phyloP scores from a whole-genome alignment of 2,329 filamentous ascomycete genomes.

The Cylindrodendrum hubeiense region DNA sequence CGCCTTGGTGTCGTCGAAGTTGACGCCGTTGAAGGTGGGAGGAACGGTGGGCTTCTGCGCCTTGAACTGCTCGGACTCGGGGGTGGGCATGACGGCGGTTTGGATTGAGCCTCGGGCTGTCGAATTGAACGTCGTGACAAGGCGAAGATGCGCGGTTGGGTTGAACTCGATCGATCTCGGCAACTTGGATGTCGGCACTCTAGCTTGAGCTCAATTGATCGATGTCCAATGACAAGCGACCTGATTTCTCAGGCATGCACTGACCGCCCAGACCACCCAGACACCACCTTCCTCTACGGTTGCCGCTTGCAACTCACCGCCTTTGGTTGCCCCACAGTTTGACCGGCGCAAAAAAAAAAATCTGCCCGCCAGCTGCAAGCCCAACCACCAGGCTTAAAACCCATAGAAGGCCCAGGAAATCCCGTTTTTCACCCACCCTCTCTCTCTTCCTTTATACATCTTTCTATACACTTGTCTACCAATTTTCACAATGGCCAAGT shows the following conservation, averaged over 20 bases:
- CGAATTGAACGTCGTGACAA: conserved; percentile 27
- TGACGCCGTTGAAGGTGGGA: conserved; percentile 87
- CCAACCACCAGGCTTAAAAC: conserved; percentile 44
- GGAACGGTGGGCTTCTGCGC: conserved; percentile 86
- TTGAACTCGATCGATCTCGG: conserved; percentile 40
- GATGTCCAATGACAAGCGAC: conserved; percentile 42
- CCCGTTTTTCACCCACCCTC: conserved; percentile 33
- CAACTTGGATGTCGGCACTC: conserved; percentile 37
- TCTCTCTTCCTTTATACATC: conserved; percentile 30
- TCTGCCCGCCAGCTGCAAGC: conserved; percentile 35
- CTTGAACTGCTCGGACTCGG: conserved; percentile 85
- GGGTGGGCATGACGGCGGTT: conserved; percentile 76
- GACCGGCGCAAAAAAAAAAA: conserved; percentile 48
- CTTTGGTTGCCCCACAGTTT: conserved; percentile 49
- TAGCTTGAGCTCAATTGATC: conserved; percentile 45
- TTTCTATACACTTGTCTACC: conserved; percentile 25
- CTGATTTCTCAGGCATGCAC: conserved; percentile 48
- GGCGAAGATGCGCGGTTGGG: conserved; percentile 32
- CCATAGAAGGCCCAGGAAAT: conserved; percentile 28
- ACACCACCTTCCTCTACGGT: conserved; percentile 36
- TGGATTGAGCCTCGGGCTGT: conserved; percentile 27
- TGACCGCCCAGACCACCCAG: conserved; percentile 34
- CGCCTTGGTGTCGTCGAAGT: conserved; percentile 85
- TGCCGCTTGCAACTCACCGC: conserved; percentile 50
- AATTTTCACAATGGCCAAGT: conserved; percentile 71